These are phyloP conservation scores for Stachybotrys chartarum DNA, from an alignment of 2,329 filamentous ascomycete species.

Conservation along the genomic window DNA sequence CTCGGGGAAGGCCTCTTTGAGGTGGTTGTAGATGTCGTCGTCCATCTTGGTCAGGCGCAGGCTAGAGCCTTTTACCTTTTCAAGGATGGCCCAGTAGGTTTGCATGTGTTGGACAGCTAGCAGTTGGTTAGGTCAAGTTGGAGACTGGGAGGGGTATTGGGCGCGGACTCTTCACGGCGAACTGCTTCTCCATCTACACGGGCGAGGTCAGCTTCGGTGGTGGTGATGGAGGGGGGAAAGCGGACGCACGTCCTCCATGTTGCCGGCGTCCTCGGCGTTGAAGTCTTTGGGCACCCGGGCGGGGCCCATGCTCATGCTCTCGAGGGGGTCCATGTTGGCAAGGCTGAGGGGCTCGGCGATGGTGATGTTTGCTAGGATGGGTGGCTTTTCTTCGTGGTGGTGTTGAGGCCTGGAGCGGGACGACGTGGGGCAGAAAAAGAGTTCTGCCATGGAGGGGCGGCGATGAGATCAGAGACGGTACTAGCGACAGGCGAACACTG, in stretches of 20 bases:
- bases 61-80: slow-evolving; percentile 81
- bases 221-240: not conserved
- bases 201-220: not conserved
- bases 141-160: not conserved
- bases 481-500: slow-evolving; percentile 11
- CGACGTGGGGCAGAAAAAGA: slow-evolving; percentile 16
- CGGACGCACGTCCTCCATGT: slow-evolving; percentile 47
- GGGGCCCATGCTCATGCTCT: slow-evolving; percentile 22
- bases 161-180: slow-evolving; percentile 79
- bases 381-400: slow-evolving; percentile 5
- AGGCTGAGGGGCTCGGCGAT: not conserved
- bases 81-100: slow-evolving; percentile 94
- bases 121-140: slow-evolving; percentile 1
- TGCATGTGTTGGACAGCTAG: slow-evolving; percentile 89
- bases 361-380: slow-evolving; percentile 2
- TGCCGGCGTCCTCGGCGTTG: slow-evolving; percentile 48
- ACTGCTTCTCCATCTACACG: slow-evolving; percentile 91
- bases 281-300: slow-evolving; percentile 45
- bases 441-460: slow-evolving; percentile 15
- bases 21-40: slow-evolving; percentile 88
- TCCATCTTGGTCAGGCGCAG: slow-evolving; percentile 90
- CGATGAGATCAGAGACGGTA: slow-evolving; percentile 22
- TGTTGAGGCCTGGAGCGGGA: not conserved
- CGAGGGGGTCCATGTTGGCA: slow-evolving; percentile 29
- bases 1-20: slow-evolving; percentile 83